Percentiles rank a stretch among this genome's conserved stretches.
phyloP scores from a whole-genome alignment of 1,139 yeast genomes.

The Saccharomyces hybrid region DNA sequence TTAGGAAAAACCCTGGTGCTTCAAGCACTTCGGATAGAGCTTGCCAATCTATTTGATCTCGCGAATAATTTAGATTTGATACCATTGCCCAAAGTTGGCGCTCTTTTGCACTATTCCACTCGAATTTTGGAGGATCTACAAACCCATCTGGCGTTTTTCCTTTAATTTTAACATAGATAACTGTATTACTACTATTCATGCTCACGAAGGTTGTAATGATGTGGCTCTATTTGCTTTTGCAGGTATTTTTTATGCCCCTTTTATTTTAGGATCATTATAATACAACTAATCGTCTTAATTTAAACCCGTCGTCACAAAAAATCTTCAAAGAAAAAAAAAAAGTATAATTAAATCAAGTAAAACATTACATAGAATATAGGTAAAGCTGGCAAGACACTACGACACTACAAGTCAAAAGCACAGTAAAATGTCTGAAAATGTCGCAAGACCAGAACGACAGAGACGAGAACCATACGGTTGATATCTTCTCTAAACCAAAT shows the following conservation, averaged over 20 bases:
- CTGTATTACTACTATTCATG: conserved; percentile 27
- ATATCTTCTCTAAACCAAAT: conserved; percentile 8
- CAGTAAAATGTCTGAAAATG: conserved; percentile 10
- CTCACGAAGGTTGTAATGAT: background rate
- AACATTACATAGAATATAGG: background rate
- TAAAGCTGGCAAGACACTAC: background rate
- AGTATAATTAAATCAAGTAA: too few species aligned
- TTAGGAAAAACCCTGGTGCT: conserved; percentile 26
- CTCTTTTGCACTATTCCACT: conserved; percentile 39
- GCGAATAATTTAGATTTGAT: conserved; percentile 31
- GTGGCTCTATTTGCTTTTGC: background rate
- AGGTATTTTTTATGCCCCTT: background rate
- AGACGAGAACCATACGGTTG: background rate
- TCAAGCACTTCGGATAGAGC: conserved; percentile 20
- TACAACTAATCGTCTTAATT: background rate
- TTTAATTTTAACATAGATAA: conserved; percentile 28
- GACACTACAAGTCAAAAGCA: background rate
- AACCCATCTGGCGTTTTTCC: conserved; percentile 37
- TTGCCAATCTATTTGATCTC: conserved; percentile 37
- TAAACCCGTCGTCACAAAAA: background rate
- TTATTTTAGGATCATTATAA: background rate
- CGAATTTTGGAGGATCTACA: conserved; percentile 36
- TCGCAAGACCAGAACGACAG: background rate
- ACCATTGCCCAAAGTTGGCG: conserved; percentile 37
- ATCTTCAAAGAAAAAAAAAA: background rate